Percentiles rank a stretch among this genome's conserved stretches.
These are phyloP conservation scores for Pseudocercospora crystallina DNA, from an alignment of 2,329 filamentous ascomycete species.

Conservation along the genomic window DNA sequence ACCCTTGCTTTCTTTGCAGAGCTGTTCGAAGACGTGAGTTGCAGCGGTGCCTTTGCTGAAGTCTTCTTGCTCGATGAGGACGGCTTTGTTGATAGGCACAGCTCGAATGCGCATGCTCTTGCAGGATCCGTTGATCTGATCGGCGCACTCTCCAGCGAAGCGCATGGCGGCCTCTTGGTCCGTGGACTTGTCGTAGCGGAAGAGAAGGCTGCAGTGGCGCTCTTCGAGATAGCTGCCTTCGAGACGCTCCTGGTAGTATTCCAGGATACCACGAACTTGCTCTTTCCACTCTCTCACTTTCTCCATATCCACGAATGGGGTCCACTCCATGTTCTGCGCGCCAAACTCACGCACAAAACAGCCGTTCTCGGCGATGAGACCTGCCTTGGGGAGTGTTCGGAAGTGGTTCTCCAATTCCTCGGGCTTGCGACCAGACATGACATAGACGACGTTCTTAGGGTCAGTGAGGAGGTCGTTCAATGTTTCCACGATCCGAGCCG, in stretches of 20 bases:
- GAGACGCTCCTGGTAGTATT: constrained; percentile 86
- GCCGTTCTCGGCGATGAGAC: constrained; percentile 91
- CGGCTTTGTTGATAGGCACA: constrained; percentile 70
- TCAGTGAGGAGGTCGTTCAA: constrained; percentile 80
- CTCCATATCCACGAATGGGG: constrained; percentile 69
- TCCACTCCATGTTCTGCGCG: constrained; percentile 62
- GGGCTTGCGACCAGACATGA: constrained; percentile 87
- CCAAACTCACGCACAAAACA: constrained; percentile 79
- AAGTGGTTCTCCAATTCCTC: constrained; percentile 88
- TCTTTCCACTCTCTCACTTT: constrained; percentile 77
- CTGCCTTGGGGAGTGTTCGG: constrained; percentile 76
- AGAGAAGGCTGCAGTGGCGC: constrained; percentile 85
- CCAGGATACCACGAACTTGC: constrained; percentile 76
- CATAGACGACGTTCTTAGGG: constrained; percentile 79
- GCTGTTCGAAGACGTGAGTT: constrained; percentile 64
- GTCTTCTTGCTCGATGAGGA: constrained; percentile 80
- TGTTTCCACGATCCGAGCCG: constrained; percentile 79
- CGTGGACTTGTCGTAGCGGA: constrained; percentile 82
- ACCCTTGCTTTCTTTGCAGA: constrained; percentile 25
- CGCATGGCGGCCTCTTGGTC: constrained; percentile 73
- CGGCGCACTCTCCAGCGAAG: constrained; percentile 84
- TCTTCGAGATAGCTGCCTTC: constrained; percentile 87
- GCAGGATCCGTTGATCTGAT: constrained; percentile 93
- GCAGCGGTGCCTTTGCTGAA: constrained; percentile 88
- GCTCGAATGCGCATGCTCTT: constrained; percentile 81